Evolutionary conservation across 495 filamentous ascomycete species (phyloP).

Genomic region (Penicillium subrubescens): DNA sequence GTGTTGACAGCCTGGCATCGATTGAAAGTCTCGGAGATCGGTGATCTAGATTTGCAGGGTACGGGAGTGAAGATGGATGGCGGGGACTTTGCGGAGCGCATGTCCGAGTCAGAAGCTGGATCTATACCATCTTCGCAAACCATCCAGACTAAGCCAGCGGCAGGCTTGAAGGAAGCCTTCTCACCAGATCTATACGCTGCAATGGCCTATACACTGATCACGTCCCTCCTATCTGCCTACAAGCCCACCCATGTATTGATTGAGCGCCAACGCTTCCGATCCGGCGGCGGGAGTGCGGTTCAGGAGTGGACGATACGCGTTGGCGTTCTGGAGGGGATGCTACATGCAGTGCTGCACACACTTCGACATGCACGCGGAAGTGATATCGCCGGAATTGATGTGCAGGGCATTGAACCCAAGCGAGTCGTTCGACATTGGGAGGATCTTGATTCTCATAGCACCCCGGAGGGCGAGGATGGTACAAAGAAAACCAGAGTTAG

Average conservation of each 20-base stretch:
- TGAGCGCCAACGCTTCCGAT: constrained; percentile 87
- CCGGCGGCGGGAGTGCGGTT: constrained; percentile 61
- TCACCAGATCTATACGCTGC: constrained; percentile 57
- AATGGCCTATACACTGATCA: constrained; percentile 64
- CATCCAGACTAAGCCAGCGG: neutral
- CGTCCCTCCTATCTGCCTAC: constrained; percentile 45
- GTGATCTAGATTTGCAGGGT: constrained; percentile 10
- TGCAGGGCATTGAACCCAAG: constrained; percentile 44
- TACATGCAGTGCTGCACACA: constrained; percentile 73
- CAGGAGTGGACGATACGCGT: constrained; percentile 91
- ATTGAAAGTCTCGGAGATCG: constrained; percentile 31
- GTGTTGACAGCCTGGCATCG: constrained; percentile 42
- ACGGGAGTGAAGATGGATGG: neutral
- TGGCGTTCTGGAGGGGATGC: constrained; percentile 86
- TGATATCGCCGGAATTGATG: constrained; percentile 19
- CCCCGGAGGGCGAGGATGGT: constrained; percentile 3
- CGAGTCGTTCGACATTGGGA: constrained; percentile 45
- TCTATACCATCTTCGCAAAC: neutral
- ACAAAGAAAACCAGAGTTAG: constrained; percentile 29
- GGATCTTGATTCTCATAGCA: constrained; percentile 13
- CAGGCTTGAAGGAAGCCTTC: constrained; percentile 48
- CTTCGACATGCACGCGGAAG: constrained; percentile 44
- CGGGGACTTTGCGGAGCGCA: neutral
- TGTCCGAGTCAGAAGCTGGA: neutral
- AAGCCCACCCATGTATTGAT: constrained; percentile 77